Evolutionary conservation across 192 early-diverging fungal genomes (phyloP).

Genomic region (Entomortierella lignicola): DNA sequence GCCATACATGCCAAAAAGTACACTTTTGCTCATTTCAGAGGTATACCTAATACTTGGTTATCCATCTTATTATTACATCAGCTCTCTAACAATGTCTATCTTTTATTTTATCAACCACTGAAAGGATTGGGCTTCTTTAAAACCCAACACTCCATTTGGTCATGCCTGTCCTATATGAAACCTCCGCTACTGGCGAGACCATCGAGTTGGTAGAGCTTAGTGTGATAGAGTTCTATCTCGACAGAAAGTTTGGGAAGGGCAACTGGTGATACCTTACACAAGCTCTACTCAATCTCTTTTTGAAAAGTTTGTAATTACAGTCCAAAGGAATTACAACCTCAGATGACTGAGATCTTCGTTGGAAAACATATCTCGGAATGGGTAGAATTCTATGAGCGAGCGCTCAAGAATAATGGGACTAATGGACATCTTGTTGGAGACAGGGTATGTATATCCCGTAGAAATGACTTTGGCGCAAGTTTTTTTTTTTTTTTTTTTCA

Average conservation of each 20-base stretch:
- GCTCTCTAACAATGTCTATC: not conserved
- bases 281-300: constrained; percentile 40
- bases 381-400: constrained; percentile 13
- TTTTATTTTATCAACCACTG: not conserved
- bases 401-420: constrained; percentile 19
- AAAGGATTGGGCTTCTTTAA: constrained; percentile 52
- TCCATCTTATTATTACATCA: no score
- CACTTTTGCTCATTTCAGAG: constrained; percentile 11
- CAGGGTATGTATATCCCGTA: no score
- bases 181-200: constrained; percentile 12
- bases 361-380: constrained; percentile 14
- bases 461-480: not conserved
- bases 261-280: constrained; percentile 21
- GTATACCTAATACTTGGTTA: not conserved
- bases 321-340: constrained; percentile 11
- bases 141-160: constrained; percentile 53
- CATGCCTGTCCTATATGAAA: constrained; percentile 58
- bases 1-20: constrained; percentile 21
- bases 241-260: constrained; percentile 38
- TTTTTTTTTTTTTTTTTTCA: not conserved
- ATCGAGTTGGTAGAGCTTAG: constrained; percentile 52
- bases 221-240: constrained; percentile 58
- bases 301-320: constrained; percentile 17
- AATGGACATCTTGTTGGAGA: constrained; percentile 36
- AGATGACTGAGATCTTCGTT: constrained; percentile 19